A percentile compares a stretch with the other conserved stretches of the same genome.
Conservation (phyloP, 2,329 filamentous ascomycete genomes). For the Xylaria sp. region DNA sequence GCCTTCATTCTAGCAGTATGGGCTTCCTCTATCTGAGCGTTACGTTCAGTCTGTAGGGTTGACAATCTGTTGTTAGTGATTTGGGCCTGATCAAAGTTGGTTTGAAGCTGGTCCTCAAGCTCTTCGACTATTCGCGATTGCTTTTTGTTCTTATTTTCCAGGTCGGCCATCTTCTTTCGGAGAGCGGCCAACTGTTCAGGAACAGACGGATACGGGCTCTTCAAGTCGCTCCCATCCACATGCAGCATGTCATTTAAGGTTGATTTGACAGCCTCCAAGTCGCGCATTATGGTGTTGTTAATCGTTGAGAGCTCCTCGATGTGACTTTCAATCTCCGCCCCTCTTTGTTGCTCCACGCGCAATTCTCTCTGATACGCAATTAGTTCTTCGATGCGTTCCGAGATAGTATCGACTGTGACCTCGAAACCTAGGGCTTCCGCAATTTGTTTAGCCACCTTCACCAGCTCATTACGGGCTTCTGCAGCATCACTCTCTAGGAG, state of each 20-base stretch:
- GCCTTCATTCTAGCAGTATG: conserved; percentile 71
- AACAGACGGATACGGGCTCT: conserved; percentile 60
- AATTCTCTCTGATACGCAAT: conserved; percentile 70
- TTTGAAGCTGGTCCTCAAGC: conserved; percentile 94
- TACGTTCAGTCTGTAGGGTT: conserved; percentile 79
- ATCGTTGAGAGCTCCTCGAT: conserved; percentile 66
- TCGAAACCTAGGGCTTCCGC: conserved; percentile 69
- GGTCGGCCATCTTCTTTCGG: conserved; percentile 72
- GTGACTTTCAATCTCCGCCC: conserved; percentile 66
- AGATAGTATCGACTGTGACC: conserved; percentile 74
- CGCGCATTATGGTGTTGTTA: conserved; percentile 68
- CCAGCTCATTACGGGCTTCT: conserved; percentile 73
- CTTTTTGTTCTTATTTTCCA: conserved; percentile 82
- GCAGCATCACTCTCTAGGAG: conserved; percentile 71
- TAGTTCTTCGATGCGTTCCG: conserved; percentile 69
- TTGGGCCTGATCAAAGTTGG: conserved; percentile 94
- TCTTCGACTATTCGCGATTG: conserved; percentile 93
- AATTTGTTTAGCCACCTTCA: conserved; percentile 72
- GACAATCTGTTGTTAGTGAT: conserved; percentile 86
- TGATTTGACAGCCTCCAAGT: conserved; percentile 70
- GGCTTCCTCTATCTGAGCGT: conserved; percentile 81
- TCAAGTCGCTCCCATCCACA: conserved; percentile 58
- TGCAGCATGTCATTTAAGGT: conserved; percentile 65
- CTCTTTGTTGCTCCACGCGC: conserved; percentile 67
- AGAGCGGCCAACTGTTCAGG: conserved; percentile 69